phyloP scores from a whole-genome alignment of 495 filamentous ascomycete species.

The Penicillium odoratum region DNA sequence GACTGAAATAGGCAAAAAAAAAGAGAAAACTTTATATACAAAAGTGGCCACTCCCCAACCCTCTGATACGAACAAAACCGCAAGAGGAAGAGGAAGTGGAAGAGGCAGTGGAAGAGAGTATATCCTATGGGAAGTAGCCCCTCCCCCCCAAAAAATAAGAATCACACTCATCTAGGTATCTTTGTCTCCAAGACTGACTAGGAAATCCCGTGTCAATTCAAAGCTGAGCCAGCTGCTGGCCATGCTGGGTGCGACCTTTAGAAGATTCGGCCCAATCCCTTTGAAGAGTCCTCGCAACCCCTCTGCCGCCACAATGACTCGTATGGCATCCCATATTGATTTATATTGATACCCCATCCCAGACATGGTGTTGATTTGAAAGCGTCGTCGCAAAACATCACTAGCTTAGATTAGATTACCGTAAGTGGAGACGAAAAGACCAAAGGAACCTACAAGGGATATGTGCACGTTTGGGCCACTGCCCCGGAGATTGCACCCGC shows the following conservation, averaged over 20 bases:
- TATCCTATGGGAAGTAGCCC: background rate
- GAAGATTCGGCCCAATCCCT: slow-evolving; percentile 86
- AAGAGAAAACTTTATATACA: background rate
- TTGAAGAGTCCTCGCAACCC: slow-evolving; percentile 81
- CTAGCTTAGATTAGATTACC: slow-evolving; percentile 39
- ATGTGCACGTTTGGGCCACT: slow-evolving; percentile 95
- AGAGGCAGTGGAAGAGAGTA: background rate
- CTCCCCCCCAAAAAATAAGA: background rate
- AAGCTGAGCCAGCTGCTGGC: slow-evolving; percentile 97
- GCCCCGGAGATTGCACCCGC: slow-evolving; percentile 94
- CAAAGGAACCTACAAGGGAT: slow-evolving; percentile 69
- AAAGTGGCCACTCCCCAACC: background rate
- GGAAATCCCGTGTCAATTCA: slow-evolving; percentile 85
- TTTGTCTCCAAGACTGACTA: slow-evolving; percentile 57
- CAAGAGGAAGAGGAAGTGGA: background rate
- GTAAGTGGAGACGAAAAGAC: background rate
- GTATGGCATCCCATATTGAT: slow-evolving; percentile 79
- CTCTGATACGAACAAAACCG: background rate
- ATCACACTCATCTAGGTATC: slow-evolving; percentile 18
- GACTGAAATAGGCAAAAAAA: background rate
- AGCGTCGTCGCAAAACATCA: slow-evolving; percentile 91
- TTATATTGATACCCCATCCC: slow-evolving; percentile 98
- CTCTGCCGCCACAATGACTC: slow-evolving; percentile 77
- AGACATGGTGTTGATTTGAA: slow-evolving; percentile 98
- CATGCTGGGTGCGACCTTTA: slow-evolving; percentile 98